These are phyloP conservation scores for Teunomyces cretensis DNA, from an alignment of 805 yeast species.

Conservation along the genomic window DNA sequence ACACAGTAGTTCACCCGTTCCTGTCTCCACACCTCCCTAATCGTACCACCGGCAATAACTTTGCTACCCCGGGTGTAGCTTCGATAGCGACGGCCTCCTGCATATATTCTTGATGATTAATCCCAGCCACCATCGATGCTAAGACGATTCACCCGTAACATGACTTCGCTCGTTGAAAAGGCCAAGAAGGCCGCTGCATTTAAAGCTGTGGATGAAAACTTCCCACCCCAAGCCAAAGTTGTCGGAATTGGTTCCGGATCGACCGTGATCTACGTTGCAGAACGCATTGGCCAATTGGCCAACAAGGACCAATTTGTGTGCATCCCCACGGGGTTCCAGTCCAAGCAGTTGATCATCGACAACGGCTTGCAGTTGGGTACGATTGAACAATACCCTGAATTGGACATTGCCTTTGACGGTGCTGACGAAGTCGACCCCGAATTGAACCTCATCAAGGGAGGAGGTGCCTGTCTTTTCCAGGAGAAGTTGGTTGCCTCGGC, in stretches of 20 bases:
- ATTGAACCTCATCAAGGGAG: slow-evolving; percentile 92
- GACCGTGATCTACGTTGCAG: slow-evolving; percentile 96
- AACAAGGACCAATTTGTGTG: slow-evolving; percentile 63
- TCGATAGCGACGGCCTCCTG: background rate
- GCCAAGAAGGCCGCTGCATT: slow-evolving; percentile 92
- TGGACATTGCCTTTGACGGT: slow-evolving; percentile 96
- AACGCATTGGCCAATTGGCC: slow-evolving; percentile 73
- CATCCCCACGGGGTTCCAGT: slow-evolving; percentile 96
- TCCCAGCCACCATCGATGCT: background rate
- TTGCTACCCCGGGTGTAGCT: background rate
- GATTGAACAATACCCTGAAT: slow-evolving; percentile 75
- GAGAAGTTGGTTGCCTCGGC: slow-evolving; percentile 90
- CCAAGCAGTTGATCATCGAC: slow-evolving; percentile 77
- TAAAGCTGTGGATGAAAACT: slow-evolving; percentile 86
- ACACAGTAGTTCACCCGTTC: no score
- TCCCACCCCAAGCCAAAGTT: slow-evolving; percentile 65
- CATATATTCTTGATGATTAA: background rate
- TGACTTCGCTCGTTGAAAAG: slow-evolving; percentile 51
- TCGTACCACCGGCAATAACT: background rate
- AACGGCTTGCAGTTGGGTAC: slow-evolving; percentile 78
- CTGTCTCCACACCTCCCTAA: no score
- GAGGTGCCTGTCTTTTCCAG: slow-evolving; percentile 97
- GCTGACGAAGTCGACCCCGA: slow-evolving; percentile 91
- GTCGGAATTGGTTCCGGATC: slow-evolving; percentile 97
- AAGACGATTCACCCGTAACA: slow-evolving; percentile 2